Percentiles rank a stretch among this genome's conserved stretches.
phyloP scores from a whole-genome alignment of 345 rosid species.

The Pelargonium nanum region DNA sequence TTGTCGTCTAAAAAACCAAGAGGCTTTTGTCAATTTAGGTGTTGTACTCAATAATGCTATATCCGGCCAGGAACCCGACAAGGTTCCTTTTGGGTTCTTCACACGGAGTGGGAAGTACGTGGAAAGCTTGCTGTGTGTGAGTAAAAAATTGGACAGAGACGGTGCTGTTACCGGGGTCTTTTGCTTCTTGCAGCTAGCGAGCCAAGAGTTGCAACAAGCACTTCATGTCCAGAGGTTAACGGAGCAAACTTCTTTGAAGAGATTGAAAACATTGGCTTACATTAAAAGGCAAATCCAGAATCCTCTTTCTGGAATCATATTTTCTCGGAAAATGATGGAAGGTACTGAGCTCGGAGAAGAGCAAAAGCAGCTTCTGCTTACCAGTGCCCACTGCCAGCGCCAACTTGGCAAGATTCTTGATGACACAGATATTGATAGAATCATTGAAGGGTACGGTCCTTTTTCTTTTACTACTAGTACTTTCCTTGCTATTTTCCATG shows the following conservation, averaged over 20 bases:
- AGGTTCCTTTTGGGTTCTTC: conserved; percentile 72
- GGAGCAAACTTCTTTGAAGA: conserved; percentile 67
- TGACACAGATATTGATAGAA: conserved; percentile 74
- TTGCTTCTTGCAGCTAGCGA: conserved; percentile 94
- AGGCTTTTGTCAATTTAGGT: conserved; percentile 69
- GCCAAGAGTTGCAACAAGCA: conserved; percentile 86
- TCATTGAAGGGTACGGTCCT: conserved; percentile 63
- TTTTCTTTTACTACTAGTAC: background rate
- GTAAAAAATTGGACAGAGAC: conserved; percentile 67
- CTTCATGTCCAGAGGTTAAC: conserved; percentile 75
- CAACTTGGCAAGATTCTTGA: conserved; percentile 77
- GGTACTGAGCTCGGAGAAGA: conserved; percentile 60
- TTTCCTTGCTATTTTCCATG: background rate
- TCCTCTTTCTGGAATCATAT: conserved; percentile 72
- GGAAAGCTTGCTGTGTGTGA: conserved; percentile 72
- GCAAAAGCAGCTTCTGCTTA: conserved; percentile 53
- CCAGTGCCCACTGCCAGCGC: conserved; percentile 71
- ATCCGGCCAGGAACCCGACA: conserved; percentile 63
- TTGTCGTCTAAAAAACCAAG: conserved; percentile 79
- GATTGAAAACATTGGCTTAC: conserved; percentile 67
- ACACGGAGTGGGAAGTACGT: conserved; percentile 58
- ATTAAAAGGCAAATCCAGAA: conserved; percentile 68
- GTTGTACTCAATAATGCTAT: conserved; percentile 63
- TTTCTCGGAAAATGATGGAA: conserved; percentile 68
- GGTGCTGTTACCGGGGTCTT: conserved; percentile 69